Evolutionary conservation across 2,329 filamentous ascomycete genomes (phyloP).

Genomic region (Monascus ruber): DNA sequence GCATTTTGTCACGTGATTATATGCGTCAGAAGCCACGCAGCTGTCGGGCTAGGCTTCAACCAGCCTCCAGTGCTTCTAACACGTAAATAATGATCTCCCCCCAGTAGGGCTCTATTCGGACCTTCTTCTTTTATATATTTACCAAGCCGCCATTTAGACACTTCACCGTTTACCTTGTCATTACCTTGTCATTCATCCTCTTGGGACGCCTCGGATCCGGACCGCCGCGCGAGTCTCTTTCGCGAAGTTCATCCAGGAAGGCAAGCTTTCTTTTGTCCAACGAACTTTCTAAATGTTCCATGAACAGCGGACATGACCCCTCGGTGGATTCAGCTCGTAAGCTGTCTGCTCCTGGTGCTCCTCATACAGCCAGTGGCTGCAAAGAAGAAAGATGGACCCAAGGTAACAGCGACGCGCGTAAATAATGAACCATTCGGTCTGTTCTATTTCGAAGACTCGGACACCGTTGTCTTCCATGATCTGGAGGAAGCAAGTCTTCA

Average conservation of each 20-base stretch:
- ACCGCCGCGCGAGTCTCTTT: too few species aligned
- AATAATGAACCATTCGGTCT: slow-evolving; percentile 55
- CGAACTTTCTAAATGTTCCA: slow-evolving; percentile 15
- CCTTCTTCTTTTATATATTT: too few species aligned
- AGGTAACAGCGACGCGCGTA: slow-evolving; percentile 55
- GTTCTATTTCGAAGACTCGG: slow-evolving; percentile 85
- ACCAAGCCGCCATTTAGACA: too few species aligned
- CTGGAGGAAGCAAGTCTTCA: slow-evolving; percentile 52
- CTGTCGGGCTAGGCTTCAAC: slow-evolving; percentile 1
- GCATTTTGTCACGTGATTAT: slow-evolving; percentile 17
- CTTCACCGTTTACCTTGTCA: too few species aligned
- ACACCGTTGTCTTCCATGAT: slow-evolving; percentile 68
- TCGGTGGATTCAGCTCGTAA: slow-evolving; percentile 36
- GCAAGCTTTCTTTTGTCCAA: not conserved
- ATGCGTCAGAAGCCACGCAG: slow-evolving; percentile 19
- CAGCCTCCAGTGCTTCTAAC: too few species aligned
- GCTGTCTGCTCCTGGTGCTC: slow-evolving; percentile 42
- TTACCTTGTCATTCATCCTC: too few species aligned
- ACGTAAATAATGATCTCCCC: not conserved
- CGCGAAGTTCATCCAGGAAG: too few species aligned
- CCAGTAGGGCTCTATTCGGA: too few species aligned
- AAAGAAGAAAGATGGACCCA: slow-evolving; percentile 52
- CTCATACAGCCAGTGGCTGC: slow-evolving; percentile 29
- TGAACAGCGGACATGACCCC: slow-evolving; percentile 25
- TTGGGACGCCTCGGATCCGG: too few species aligned